Base-by-base conservation (phyloP, 1,284 basidiomycete species). In the Boletus chippewaensis region DNA sequence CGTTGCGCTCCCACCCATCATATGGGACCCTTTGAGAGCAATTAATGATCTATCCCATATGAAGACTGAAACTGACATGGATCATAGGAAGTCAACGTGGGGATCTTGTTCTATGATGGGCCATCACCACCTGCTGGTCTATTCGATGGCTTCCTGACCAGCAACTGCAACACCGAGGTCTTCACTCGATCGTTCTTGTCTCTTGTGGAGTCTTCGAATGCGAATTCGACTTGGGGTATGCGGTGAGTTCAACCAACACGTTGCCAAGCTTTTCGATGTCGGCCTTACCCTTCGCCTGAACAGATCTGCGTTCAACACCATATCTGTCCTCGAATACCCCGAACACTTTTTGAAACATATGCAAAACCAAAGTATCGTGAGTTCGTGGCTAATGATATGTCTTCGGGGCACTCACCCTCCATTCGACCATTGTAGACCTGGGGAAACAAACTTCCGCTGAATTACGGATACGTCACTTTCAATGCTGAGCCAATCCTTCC, bases 401-500 rank as follows among this genome's bases (percentile, higher is more conserved):
- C 22, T 31, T 46, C 10, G 42, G 20, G 32, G n/a, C 2, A 11
- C 40, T 45, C 46, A 56, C 42, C 16, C 15, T 39, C 20, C 29
- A 24, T 31, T 1, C 10, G 18, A 7, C 11, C 28, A 15, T 40
- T 34, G 16, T 28, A 62, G 63, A 32, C 32, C 28, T 54, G 46
- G 45, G 59, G 60, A 42, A 45, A 16, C 18, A 36, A 13, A 8
- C 64, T 66, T 41, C 54, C 53, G 9, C 16, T 63, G 9, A 40
- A 46, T 28, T 49, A 41, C 16, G 57, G 61, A 52, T 69, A 70
- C 32, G 58, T 72, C 54, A 75, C 75, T 20, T 81, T 80, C 58
- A 75, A 72, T 51, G 70, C 80, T 49, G 80, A 85, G 56, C 79
- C 80, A 6, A 78, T 83, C 71, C 66, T 79, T 10, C 62, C 75